Percentiles rank a stretch among this genome's conserved stretches.
Conservation (phyloP, 202 grass and related monocot genomes). For the Panicum virgatum region DNA sequence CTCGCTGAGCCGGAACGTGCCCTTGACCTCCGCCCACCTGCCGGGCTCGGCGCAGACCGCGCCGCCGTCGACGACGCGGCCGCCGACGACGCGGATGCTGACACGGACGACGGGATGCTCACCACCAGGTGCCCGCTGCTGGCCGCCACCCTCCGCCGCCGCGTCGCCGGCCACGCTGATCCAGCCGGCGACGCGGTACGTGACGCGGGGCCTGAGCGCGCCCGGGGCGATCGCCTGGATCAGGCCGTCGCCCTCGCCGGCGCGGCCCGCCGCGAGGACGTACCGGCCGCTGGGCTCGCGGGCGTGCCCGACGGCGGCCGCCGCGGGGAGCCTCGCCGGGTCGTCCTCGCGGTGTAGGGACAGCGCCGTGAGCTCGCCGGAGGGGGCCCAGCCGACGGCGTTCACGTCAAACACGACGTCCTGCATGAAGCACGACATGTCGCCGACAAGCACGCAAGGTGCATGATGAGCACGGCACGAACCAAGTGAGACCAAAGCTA, state of each 20-base stretch:
- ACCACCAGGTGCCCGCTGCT: not conserved
- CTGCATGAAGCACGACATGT: not conserved
- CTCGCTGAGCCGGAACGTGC: conserved; percentile 41
- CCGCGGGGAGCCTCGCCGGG: not conserved
- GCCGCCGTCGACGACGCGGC: conserved; percentile 35
- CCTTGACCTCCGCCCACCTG: conserved; percentile 50
- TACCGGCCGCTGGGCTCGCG: conserved; percentile 14
- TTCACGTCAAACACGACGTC: conserved; percentile 14
- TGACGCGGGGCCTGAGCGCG: conserved; percentile 31
- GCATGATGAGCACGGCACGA: not conserved
- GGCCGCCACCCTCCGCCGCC: too few species aligned
- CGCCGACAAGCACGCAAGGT: too few species aligned
- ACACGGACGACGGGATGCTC: conserved; percentile 51
- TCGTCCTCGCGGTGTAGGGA: conserved; percentile 16
- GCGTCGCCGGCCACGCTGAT: not conserved
- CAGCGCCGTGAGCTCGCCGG: conserved; percentile 38
- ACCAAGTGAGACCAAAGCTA: not conserved
- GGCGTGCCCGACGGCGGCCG: not conserved
- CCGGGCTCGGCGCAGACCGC: conserved; percentile 1
- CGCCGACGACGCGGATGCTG: conserved; percentile 40
- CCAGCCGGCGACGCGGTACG: conserved; percentile 39
- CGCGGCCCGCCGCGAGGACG: conserved; percentile 22
- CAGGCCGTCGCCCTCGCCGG: conserved; percentile 29
- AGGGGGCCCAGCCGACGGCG: conserved; percentile 40
- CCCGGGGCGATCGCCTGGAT: conserved; percentile 20